Conservation (phyloP, 768 basidiomycete species). For the Suillus alpinus region DNA sequence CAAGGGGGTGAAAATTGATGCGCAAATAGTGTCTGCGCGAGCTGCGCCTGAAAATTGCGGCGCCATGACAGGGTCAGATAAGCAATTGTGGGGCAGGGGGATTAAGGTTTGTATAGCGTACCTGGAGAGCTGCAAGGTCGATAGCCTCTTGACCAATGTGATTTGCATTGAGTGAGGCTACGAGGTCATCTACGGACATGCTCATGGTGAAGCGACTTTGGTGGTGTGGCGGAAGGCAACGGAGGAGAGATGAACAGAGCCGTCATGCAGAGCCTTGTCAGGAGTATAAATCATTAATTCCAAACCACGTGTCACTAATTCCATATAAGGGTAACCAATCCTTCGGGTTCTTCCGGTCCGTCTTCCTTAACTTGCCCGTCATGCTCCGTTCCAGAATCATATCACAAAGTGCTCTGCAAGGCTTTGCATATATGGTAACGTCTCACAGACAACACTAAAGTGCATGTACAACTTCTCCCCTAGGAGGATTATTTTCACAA, state of each 20-base stretch:
- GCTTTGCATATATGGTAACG: not conserved
- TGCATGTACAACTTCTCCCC: not conserved
- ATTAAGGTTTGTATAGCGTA: slow-evolving; percentile 17
- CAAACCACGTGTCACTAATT: not conserved
- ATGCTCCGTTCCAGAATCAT: not conserved
- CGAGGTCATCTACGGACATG: slow-evolving; percentile 49
- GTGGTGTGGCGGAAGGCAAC: slow-evolving; percentile 5
- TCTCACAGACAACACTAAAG: not conserved
- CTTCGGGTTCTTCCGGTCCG: slow-evolving; percentile 1
- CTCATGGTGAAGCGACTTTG: slow-evolving; percentile 34
- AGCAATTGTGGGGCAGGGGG: slow-evolving; percentile 14
- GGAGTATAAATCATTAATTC: slow-evolving; percentile 5
- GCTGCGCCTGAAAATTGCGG: slow-evolving; percentile 36
- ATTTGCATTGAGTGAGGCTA: slow-evolving; percentile 42
- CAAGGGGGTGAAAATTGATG: slow-evolving; percentile 27
- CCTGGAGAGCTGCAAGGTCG: slow-evolving; percentile 48
- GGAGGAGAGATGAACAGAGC: slow-evolving; percentile 5
- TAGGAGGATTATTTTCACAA: not conserved
- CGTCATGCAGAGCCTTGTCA: slow-evolving; percentile 4
- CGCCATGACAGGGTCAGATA: slow-evolving; percentile 13
- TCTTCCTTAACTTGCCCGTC: not conserved
- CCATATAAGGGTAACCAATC: not conserved
- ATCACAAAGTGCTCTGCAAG: not conserved
- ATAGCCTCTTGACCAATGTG: slow-evolving; percentile 55
- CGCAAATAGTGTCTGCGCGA: slow-evolving; percentile 40